Evolutionary conservation across 148 eudicot species (phyloP).

Genomic region (Rhododendron simsii): DNA sequence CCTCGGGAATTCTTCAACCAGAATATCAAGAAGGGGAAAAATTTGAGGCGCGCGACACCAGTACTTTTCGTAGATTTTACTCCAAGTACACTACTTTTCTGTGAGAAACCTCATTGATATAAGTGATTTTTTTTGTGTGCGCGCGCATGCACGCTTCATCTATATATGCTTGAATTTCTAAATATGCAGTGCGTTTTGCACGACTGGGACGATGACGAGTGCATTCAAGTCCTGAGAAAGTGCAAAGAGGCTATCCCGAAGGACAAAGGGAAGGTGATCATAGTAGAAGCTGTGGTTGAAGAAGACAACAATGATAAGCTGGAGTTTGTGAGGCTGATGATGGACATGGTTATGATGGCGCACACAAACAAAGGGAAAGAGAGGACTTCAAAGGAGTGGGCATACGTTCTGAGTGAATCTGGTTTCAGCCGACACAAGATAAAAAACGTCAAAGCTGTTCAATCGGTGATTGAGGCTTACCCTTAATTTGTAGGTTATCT

Average conservation of each 20-base stretch:
- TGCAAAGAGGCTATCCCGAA: constrained; percentile 53
- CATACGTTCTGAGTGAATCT: constrained; percentile 29
- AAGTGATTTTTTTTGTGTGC: not conserved
- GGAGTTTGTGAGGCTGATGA: constrained; percentile 42
- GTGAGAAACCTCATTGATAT: not conserved
- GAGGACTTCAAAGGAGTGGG: constrained; percentile 64
- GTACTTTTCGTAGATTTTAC: not conserved
- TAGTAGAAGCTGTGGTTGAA: constrained; percentile 59
- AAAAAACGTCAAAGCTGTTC: constrained; percentile 38
- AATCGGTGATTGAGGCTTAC: constrained; percentile 49
- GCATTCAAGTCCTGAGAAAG: constrained; percentile 46
- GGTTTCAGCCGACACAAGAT: constrained; percentile 42
- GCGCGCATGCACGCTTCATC: no score
- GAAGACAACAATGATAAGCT: constrained; percentile 25
- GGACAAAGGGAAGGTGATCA: constrained; percentile 57
- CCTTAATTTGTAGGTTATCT: constrained; percentile 19
- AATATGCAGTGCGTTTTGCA: constrained; percentile 53
- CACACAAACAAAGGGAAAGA: constrained; percentile 73
- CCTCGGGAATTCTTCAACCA: no score
- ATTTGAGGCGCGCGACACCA: not conserved
- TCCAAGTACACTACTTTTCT: not conserved
- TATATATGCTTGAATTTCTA: not conserved
- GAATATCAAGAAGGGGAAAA: no score
- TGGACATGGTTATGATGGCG: constrained; percentile 84
- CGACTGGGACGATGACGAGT: constrained; percentile 79